Base-by-base conservation (phyloP, 306 rosid genomes). In the Morella rubra region DNA sequence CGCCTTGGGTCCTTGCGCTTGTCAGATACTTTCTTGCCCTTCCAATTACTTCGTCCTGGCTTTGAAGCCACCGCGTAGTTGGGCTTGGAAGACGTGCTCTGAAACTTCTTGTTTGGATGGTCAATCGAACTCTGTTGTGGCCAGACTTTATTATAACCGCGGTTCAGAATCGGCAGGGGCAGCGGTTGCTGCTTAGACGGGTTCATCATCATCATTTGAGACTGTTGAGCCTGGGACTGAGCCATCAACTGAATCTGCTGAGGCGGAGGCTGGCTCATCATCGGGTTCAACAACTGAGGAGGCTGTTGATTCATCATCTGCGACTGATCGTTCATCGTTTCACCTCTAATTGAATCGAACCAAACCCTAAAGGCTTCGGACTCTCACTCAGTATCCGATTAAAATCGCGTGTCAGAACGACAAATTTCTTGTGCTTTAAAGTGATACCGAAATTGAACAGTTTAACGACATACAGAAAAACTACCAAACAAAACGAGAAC, bases 41-140 rank as follows among this genome's bases (percentile, higher is more conserved):
- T 94, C 97, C 98, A 90, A 79, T 89, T 86, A 77, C 72, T 81
- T 62, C 91, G 83, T 22, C 89, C 86, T 6, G 53, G 81, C 24
- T 81, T 81, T 3, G 71, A 22, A 47, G 37, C 77, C 72, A 50
- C 71, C 67, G 65, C 60, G 37, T 53, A 80, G 45, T 72, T 77
- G 54, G 83, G 85, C 58, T 45, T 81, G 18, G 80, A 41, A 66
- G 27, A 16, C 7, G 50, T 60, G 58, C 66, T 69, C 47, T 50
- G 81, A 18, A 62, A 73, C 58, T 80, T 71, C 18, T 9, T 72
- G 68, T 64, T 83, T 3, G 80, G 62, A 44, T 83, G 32, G 22
- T 58, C 79, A 69, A 79, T 12, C 19, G 90, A 64, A 41, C 41
- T 71, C 77, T 71, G 87, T 56, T 71, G 73, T 5, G 79, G 66